These are phyloP conservation scores for Nicotiana obtusifolia DNA, from an alignment of 257 asterid species.

Conservation along the genomic window DNA sequence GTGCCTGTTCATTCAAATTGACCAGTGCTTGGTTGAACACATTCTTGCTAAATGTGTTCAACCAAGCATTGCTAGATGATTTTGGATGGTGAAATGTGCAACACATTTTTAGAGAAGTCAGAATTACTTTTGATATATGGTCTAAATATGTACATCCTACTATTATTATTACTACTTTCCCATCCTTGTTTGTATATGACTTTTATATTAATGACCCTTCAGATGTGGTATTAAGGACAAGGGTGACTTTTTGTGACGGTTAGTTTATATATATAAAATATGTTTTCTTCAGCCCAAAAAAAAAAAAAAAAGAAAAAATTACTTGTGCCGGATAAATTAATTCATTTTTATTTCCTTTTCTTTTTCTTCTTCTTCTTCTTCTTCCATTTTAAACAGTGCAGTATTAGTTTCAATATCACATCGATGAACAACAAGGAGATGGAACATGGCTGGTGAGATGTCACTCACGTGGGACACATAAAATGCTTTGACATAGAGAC, in stretches of 20 bases:
- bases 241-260: too few relatives aligned
- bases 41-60: not conserved
- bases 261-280: too few relatives aligned
- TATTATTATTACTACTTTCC: too few relatives aligned
- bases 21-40: too few relatives aligned
- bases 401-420: conserved; percentile 17
- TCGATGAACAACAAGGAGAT: not conserved
- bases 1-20: too few relatives aligned
- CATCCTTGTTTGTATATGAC: too few relatives aligned
- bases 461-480: conserved; percentile 68
- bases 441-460: conserved; percentile 55
- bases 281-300: too few relatives aligned
- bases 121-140: not conserved
- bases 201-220: not conserved
- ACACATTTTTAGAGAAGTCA: not conserved
- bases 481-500: conserved; percentile 39
- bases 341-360: not conserved
- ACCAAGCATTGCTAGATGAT: not conserved
- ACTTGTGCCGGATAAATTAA: not conserved
- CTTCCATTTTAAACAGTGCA: not conserved
- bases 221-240: not conserved
- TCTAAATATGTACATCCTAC: not conserved
- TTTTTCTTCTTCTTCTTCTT: not conserved
- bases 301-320: too few relatives aligned
- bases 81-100: not conserved